phyloP scores from a whole-genome alignment of 352 stramenopile species.

The Globisporangium iwayamae region DNA sequence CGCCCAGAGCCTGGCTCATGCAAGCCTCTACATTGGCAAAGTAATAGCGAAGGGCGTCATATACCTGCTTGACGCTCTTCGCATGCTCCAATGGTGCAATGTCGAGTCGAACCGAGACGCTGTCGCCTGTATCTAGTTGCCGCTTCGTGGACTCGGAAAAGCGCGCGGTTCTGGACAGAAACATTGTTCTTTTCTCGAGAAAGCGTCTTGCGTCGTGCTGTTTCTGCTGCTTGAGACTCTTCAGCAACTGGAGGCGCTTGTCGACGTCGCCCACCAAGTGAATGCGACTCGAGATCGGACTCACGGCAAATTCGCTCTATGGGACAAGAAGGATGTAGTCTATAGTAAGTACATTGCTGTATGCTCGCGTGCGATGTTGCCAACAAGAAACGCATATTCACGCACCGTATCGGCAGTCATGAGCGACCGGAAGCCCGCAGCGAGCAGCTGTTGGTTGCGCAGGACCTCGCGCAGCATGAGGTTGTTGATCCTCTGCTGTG shows the following conservation, averaged over 20 bases:
- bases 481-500: background rate
- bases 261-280: background rate
- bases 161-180: background rate
- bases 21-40: conserved; percentile 4
- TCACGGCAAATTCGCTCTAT: background rate
- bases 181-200: background rate
- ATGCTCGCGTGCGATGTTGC: background rate
- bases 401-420: background rate
- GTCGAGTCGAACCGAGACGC: background rate
- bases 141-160: background rate
- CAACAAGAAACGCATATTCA: background rate
- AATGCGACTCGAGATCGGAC: background rate
- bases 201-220: conserved; percentile 1
- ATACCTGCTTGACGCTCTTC: conserved; percentile 11
- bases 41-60: conserved; percentile 4
- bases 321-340: background rate
- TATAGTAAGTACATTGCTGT: background rate
- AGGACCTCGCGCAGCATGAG: background rate
- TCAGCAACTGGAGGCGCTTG: background rate
- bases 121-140: background rate
- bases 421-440: background rate
- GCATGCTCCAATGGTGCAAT: background rate
- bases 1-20: background rate
- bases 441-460: conserved; percentile 2
- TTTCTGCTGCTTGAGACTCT: conserved; percentile 2